Conservation (phyloP, 148 eudicot genomes). For the Gaultheria prostrata region DNA sequence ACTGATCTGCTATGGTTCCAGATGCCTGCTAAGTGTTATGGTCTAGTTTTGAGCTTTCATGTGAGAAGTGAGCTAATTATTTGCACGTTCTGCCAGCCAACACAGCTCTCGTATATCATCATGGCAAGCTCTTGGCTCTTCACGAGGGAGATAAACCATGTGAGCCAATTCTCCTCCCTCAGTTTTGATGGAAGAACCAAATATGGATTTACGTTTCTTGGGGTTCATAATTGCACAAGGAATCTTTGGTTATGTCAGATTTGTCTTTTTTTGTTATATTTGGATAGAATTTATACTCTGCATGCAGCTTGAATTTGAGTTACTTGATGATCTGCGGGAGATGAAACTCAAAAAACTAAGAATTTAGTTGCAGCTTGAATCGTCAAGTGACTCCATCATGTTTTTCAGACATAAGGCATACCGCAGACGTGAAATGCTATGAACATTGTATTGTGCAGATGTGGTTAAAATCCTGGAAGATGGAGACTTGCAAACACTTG, state of each 20-base stretch:
- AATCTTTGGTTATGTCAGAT: neutral
- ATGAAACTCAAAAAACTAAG: neutral
- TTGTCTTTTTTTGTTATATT: neutral
- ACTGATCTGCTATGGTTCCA: neutral
- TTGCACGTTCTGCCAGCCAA: slow-evolving; percentile 54
- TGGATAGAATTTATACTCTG: slow-evolving; percentile 2
- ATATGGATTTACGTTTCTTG: neutral
- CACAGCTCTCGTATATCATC: slow-evolving; percentile 87
- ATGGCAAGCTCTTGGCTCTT: slow-evolving; percentile 91
- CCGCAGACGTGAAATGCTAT: neutral
- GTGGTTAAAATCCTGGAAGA: slow-evolving; percentile 88
- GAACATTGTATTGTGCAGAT: slow-evolving; percentile 37
- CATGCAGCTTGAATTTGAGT: neutral
- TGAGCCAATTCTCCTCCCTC: slow-evolving; percentile 31
- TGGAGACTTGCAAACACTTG: slow-evolving; percentile 95
- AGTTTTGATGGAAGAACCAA: slow-evolving; percentile 1
- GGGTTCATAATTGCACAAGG: no score
- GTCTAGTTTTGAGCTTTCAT: neutral
- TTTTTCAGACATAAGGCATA: neutral
- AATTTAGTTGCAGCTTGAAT: neutral
- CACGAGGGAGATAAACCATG: slow-evolving; percentile 94
- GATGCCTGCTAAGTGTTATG: neutral
- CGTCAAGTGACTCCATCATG: neutral
- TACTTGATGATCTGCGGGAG: neutral
- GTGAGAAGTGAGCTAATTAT: slow-evolving; percentile 2